Base-by-base conservation (phyloP, 2,329 filamentous ascomycete species). In the Mycocentrospora acerina region DNA sequence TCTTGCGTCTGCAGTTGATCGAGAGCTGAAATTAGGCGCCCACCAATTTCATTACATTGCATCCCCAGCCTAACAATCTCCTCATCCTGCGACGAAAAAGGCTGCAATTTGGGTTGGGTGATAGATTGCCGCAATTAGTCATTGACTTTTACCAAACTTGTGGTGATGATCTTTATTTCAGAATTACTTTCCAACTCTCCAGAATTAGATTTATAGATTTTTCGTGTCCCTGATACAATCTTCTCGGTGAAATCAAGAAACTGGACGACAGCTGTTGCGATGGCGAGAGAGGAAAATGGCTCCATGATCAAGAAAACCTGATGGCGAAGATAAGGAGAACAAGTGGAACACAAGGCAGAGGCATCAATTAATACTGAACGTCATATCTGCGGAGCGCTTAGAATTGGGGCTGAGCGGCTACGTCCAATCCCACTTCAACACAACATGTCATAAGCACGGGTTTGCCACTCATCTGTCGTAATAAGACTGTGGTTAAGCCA, bases 241-340 rank as follows among this genome's bases (percentile, higher is more conserved):
- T 33, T 42, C 9, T 17, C 22, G 5, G 35, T 30, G 25, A 48
- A 46, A 24, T 46, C 46, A 12, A 46, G 27, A 19, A 48, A 46
- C 22, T 48, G 46, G 4, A 36, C 32, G 11, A 32, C 22, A 4
- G 35, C 26, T 0, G 32, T 37, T 7, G 38, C 45, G 4, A 45
- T 24, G 24, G 18, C 5, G 4, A 48, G 24, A 0, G 35, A 38
- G 7, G 31, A 39, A 3, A 42, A 12, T 10, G 36, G 36, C 12
- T 44, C 41, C 41, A 44, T 44, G 18, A n/a, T n/a, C n/a, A n/a
- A n/a, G n/a, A n/a, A n/a, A n/a, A n/a, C n/a, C n/a, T n/a, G n/a
- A n/a, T n/a, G n/a, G n/a, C n/a, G n/a, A n/a, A n/a, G n/a, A n/a
- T n/a, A n/a, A n/a, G n/a, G n/a, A n/a, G n/a, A n/a, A n/a, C n/a